Evolutionary conservation across 108 stramenopile species (phyloP), one percentile per base, ranked within the genome.

Genomic region (Nannochloropsis gaditana): DNA sequence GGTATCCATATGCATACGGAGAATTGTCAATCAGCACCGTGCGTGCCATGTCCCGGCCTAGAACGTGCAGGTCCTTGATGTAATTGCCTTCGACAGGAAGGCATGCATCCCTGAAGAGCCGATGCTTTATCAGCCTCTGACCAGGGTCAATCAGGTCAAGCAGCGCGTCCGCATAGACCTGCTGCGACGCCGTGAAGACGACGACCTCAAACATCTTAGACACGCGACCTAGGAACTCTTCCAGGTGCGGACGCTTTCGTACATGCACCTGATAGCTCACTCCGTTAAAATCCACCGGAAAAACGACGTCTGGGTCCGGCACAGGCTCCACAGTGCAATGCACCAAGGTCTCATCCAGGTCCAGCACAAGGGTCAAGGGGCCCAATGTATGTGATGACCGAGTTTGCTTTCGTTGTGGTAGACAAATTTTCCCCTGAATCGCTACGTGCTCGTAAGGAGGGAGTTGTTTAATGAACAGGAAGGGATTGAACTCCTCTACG

Each of bases 281-380:
- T 50, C 94, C 95, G 85, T 95, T 94, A 87, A 96, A 96, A 45
- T 90, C 86, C 43, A 91, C 91, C 42, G 89, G 87, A 73, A 91
- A 91, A 41, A 90, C 83, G 31, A 85, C 84, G 73, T 91, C 91
- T 11, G 91, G 85, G 15, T 91, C 86, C 0, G 44, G 83, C 44
- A 91, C 89, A 17, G 89, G 90, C 44, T 88, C 92, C 41, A 88
- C 91, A 21, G 97, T 95, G 73, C 96, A 95, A 89, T 99, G 99
- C 83, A 99, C 95, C 79, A 99, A 90, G 73, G 97, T 98, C 90
- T 99, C 99, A 87, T 99, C 99, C 93, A 98, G 94, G 86, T 99
- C 99, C 41, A 99, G 91, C 41, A 99, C 95, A 9, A 99, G 96
- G 92, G 91, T 96, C 91, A 84, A 42, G 84, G 84, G 15, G 84